Base-by-base conservation (phyloP, 2,329 filamentous ascomycete genomes). In the Coniochaeta sp. region DNA sequence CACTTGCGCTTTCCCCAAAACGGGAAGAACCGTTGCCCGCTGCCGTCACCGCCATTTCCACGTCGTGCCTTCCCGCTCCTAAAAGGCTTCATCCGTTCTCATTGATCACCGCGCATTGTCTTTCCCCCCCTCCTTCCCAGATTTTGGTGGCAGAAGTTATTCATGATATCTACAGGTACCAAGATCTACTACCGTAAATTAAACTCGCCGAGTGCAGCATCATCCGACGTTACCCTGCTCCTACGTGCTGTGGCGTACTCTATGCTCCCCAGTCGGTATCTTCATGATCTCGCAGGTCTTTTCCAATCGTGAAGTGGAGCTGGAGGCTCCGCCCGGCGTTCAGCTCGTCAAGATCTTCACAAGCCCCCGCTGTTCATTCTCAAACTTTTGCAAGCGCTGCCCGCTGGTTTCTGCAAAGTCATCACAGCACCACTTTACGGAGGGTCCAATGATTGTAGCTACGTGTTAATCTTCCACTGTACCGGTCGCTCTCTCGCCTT, bases 381-480 rank as follows among this genome's bases (percentile, higher is more conserved):
- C 26, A 14, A 52, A 28, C 26, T 52, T 52, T 30, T 52, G 47
- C 47, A 52, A 30, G 47, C 42, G 22, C n/a, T 14, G n/a, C 12
- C 12, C 32, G 38, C 7, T 19, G 14, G 19, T 22, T 6, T 30
- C 22, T 52, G 47, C 47, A 52, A 30, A 52, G 14, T 16, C 47
- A 24, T 52, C 47, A 52, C 47, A 30, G 47, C 7, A 52, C 47
- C 47, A 52, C 47, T 52, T 52, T 22, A 22, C 44, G 16, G 47
- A 52, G 47, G 47, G 47, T 55, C 54, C 30, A 34, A 55, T 55
- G 54, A 55, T 55, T 55, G 30, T 55, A 55, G 54, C 32, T 36
- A 55, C 30, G 54, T 55, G 54, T 55, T 24, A 1, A 36, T 55
- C 54, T 26, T 55, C 54, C 17, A 12, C 34, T 36, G 34, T 12